These are phyloP conservation scores for Phytophthora rubi DNA, from an alignment of 352 stramenopile genomes.

Conservation along the genomic window DNA sequence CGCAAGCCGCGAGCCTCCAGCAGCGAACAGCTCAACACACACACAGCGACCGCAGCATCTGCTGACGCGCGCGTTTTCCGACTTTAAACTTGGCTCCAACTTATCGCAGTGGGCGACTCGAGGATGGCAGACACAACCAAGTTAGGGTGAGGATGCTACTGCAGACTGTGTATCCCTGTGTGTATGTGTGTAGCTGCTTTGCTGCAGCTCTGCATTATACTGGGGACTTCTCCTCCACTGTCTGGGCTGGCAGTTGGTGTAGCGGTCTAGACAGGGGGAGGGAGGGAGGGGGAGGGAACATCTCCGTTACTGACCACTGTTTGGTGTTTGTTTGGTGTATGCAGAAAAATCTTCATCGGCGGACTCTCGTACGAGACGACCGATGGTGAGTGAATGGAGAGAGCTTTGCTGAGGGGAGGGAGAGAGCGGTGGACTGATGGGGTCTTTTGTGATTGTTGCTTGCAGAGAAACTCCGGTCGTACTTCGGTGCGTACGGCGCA, in stretches of 20 bases:
- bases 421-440: neutral
- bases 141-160: slow-evolving; percentile 37
- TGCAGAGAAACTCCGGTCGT: slow-evolving; percentile 88
- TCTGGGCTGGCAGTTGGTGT: neutral
- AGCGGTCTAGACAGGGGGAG: neutral
- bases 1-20: neutral
- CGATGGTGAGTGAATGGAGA: slow-evolving; percentile 57
- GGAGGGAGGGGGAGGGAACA: neutral
- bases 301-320: slow-evolving; percentile 16
- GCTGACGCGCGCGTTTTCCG: neutral
- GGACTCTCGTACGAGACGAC: slow-evolving; percentile 91
- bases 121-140: slow-evolving; percentile 56
- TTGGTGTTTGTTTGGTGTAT: slow-evolving; percentile 26
- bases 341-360: slow-evolving; percentile 92
- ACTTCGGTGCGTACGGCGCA: slow-evolving; percentile 89
- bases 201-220: neutral
- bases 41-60: neutral
- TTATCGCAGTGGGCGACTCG: slow-evolving; percentile 37
- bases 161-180: too few species aligned
- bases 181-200: neutral
- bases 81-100: slow-evolving; percentile 22
- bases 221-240: neutral
- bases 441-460: slow-evolving; percentile 16
- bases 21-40: slow-evolving; percentile 2
- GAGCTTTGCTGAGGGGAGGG: neutral